These are phyloP conservation scores for Apiospora hydei DNA, from an alignment of 2,329 filamentous ascomycete genomes.

Conservation along the genomic window DNA sequence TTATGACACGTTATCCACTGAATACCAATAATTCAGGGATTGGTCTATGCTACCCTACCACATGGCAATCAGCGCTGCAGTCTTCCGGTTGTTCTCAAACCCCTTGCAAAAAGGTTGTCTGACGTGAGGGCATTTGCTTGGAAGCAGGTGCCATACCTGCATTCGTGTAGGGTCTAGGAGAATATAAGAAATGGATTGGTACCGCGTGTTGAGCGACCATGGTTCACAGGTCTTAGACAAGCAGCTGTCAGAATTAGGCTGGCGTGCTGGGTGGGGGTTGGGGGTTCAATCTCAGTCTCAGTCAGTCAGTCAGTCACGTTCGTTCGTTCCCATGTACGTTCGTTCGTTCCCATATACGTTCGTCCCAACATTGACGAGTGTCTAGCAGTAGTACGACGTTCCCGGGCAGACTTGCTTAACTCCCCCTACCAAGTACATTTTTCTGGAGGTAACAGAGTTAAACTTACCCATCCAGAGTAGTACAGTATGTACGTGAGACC, in stretches of 20 bases:
- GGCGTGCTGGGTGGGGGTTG: background rate
- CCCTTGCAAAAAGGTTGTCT: background rate
- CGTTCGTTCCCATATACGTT: too few relatives aligned
- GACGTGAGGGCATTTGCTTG: background rate
- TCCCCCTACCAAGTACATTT: too few relatives aligned
- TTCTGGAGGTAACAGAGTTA: too few relatives aligned
- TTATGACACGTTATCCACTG: background rate
- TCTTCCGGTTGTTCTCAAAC: background rate
- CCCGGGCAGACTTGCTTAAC: too few relatives aligned
- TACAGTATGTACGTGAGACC: too few relatives aligned
- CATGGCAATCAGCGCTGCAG: background rate
- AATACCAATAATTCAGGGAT: background rate
- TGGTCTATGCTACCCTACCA: background rate
- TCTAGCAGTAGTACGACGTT: too few relatives aligned
- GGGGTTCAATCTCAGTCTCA: background rate
- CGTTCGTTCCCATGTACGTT: too few relatives aligned
- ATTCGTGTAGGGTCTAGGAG: background rate
- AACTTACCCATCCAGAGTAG: too few relatives aligned
- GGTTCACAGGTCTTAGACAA: conserved; percentile 1
- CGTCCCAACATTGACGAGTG: too few relatives aligned
- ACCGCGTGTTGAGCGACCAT: background rate
- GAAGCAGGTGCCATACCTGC: background rate
- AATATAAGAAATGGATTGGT: conserved; percentile 8
- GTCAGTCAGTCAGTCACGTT: background rate
- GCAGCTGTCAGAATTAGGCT: background rate